Conservation (phyloP, 1,284 basidiomycete genomes). For the Ganoderma sinense region DNA sequence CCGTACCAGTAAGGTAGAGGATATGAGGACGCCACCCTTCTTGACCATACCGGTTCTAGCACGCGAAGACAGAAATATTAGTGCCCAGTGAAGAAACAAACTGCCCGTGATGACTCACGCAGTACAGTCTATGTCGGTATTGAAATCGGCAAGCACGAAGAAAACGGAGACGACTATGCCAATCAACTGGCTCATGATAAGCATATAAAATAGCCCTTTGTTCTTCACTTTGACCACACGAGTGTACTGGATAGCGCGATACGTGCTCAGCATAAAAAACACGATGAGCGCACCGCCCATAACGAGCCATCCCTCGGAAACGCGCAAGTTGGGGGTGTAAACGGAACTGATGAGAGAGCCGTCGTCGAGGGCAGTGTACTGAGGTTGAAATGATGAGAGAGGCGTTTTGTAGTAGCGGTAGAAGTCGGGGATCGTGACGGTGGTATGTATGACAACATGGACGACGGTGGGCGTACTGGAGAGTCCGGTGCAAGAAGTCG, state of each 20-base stretch:
- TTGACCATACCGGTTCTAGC: slow-evolving; percentile 23
- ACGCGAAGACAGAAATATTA: neutral
- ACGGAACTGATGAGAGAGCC: slow-evolving; percentile 65
- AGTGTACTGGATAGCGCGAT: slow-evolving; percentile 59
- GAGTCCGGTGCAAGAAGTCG: slow-evolving; percentile 19
- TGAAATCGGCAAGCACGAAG: slow-evolving; percentile 56
- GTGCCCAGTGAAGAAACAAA: slow-evolving; percentile 3
- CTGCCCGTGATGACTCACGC: slow-evolving; percentile 40
- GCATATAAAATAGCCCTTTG: slow-evolving; percentile 64
- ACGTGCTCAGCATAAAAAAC: slow-evolving; percentile 63
- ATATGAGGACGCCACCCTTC: slow-evolving; percentile 20
- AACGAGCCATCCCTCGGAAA: slow-evolving; percentile 54
- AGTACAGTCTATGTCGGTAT: slow-evolving; percentile 44
- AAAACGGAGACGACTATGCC: slow-evolving; percentile 55
- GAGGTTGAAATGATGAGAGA: slow-evolving; percentile 54
- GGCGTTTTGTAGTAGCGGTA: slow-evolving; percentile 51
- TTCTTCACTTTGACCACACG: slow-evolving; percentile 65
- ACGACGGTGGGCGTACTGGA: slow-evolving; percentile 37
- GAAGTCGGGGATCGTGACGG: slow-evolving; percentile 58
- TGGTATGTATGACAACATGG: slow-evolving; percentile 57
- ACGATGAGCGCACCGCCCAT: slow-evolving; percentile 56
- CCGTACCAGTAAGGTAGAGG: slow-evolving; percentile 25
- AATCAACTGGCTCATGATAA: slow-evolving; percentile 63
- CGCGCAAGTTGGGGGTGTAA: slow-evolving; percentile 50
- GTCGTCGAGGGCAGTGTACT: slow-evolving; percentile 57